Base-by-base conservation (phyloP, 495 filamentous ascomycete species). In the Hyaloscypha hepaticicola region DNA sequence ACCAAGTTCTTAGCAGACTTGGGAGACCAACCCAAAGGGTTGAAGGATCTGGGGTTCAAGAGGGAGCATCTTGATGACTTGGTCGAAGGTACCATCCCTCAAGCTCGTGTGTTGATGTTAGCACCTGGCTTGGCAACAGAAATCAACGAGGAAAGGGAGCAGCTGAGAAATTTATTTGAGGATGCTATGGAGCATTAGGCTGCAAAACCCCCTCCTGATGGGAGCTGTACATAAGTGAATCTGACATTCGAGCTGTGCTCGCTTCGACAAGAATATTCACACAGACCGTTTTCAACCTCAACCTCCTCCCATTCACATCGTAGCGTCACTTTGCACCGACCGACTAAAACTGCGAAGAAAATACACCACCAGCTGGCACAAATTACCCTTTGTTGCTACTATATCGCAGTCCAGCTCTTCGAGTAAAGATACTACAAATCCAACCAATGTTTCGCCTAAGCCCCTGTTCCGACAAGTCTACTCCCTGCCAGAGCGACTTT, bases 31-130 rank as follows among this genome's bases (percentile, higher is more conserved):
- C 96, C 95, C 7, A 82, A 84, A 33, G 95, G 95, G 0, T 76
- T 99, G 70, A 92, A 90, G 76, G 86, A 83, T 48, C 73, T 99
- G 45, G 95, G 95, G 0, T 98, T 97, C 73, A 82, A 81, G 62
- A 74, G 73, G 5, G 81, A 80, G 16, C 85, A 99, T 79, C 77
- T 99, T 14, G 88, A 92, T 27, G 84, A 76, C 4, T 76, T 99
- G 65, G 92, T 99, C 16, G 93, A 98, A 73, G 96, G 95, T 1
- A 98, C 95, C 26, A 85, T 99, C 53, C 95, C 95, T 27, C 95
- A 99, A 79, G 82, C 83, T 53, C 80, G 95, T 53, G 95, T 99
- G 55, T 72, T 98, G 76, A 94, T 93, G 90, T 76, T 99, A 57
- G 96, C 96, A 45, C 95, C 95, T 5, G 90, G 83, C 55, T 75